Conservation (phyloP, 257 asterid species). For the Henckelia pumila region DNA sequence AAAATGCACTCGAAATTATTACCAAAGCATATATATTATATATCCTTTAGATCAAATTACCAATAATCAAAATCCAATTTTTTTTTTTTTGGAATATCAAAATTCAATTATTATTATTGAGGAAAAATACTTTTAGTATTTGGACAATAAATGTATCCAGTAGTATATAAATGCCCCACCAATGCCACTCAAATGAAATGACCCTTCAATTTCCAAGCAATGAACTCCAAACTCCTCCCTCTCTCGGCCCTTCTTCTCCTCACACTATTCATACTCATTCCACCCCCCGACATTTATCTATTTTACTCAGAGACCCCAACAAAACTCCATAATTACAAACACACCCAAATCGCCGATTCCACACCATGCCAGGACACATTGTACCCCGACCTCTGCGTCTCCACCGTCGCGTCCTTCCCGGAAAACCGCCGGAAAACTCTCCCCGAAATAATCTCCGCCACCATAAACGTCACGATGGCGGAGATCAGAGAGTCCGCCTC, state of each 20-base stretch:
- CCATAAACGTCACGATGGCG: slow-evolving; percentile 58
- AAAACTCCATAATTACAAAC: slow-evolving; percentile 41
- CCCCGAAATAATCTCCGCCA: slow-evolving; percentile 62
- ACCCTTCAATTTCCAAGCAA: not conserved
- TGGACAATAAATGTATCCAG: no score
- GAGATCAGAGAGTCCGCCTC: slow-evolving; percentile 51
- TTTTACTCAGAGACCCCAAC: slow-evolving; percentile 21
- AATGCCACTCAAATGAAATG: slow-evolving; percentile 8
- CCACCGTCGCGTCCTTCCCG: slow-evolving; percentile 61
- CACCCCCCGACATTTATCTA: slow-evolving; percentile 10
- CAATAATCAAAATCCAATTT: no score
- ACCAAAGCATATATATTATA: no score
- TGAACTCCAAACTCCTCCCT: slow-evolving; percentile 27
- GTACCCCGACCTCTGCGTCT: slow-evolving; percentile 66
- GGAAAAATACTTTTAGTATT: no score
- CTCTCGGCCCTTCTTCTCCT: slow-evolving; percentile 25
- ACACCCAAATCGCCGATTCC: slow-evolving; percentile 50
- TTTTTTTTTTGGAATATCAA: no score
- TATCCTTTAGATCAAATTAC: no score
- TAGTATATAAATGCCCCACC: not conserved
- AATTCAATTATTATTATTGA: no score
- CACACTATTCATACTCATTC: slow-evolving; percentile 33
- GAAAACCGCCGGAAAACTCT: slow-evolving; percentile 59
- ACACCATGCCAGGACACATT: slow-evolving; percentile 60
- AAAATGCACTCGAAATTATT: no score